Evolutionary conservation across 169 alveolate genomes (phyloP).

Genomic region (Besnoitia besnoiti): DNA sequence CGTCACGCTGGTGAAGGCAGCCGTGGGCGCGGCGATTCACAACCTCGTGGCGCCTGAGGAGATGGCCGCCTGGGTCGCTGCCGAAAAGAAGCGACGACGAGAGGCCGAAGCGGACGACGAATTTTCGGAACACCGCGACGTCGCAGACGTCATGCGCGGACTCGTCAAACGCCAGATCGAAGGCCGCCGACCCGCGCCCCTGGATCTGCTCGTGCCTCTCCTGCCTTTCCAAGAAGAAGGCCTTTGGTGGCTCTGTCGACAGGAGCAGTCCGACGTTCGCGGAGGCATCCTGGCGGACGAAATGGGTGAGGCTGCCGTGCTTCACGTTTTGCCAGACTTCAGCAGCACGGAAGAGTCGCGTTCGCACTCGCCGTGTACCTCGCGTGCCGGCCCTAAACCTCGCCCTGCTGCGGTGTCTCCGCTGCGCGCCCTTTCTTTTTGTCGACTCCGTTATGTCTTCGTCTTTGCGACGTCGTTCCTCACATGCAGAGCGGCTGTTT

Average conservation of each 20-base stretch:
- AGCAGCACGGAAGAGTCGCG: no score
- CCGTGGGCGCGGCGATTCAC: neutral
- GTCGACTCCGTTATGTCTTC: neutral
- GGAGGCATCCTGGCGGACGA: constrained; percentile 87
- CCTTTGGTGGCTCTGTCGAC: constrained; percentile 80
- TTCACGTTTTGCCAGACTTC: no score
- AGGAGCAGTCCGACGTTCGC: constrained; percentile 72
- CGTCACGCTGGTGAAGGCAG: neutral
- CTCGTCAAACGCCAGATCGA: constrained; percentile 47
- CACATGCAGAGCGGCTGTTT: no score
- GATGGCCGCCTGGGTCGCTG: neutral
- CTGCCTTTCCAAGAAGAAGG: constrained; percentile 82
- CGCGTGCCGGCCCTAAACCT: no score
- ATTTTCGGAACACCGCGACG: neutral
- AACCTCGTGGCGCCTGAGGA: neutral
- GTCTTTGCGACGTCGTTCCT: neutral
- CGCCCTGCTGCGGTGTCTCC: no score
- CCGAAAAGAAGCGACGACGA: neutral
- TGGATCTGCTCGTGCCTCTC: constrained; percentile 66
- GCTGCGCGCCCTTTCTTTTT: neutral
- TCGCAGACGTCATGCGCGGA: constrained; percentile 33
- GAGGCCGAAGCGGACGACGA: neutral
- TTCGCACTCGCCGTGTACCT: no score
- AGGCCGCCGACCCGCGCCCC: constrained; percentile 59
- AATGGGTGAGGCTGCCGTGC: constrained; percentile 80